Evolutionary conservation across 192 early-diverging fungal genomes (phyloP).

Genomic region (Spinellus fusiger): DNA sequence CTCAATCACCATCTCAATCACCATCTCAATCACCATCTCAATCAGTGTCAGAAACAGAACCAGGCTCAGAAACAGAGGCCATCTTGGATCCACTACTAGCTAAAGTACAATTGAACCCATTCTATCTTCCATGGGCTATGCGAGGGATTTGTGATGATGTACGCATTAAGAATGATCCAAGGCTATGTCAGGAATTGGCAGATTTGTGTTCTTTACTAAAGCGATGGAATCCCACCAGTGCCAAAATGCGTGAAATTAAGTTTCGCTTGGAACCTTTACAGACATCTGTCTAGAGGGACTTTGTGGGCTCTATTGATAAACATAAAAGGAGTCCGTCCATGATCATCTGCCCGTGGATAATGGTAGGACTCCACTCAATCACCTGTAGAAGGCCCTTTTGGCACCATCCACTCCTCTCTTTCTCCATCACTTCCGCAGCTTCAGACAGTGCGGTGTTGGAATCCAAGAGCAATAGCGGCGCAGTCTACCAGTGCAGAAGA

Average conservation of each 20-base stretch:
- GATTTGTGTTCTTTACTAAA: conserved; percentile 63
- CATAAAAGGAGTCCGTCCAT: no score
- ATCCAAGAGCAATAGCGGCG: no score
- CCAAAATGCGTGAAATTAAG: conserved; percentile 76
- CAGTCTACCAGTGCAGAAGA: no score
- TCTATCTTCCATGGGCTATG: conserved; percentile 89
- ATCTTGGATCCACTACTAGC: conserved; percentile 53
- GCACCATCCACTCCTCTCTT: no score
- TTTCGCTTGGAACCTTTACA: conserved; percentile 83
- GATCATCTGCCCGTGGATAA: no score
- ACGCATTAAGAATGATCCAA: conserved; percentile 43
- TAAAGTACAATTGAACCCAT: conserved; percentile 71
- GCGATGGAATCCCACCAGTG: conserved; percentile 73
- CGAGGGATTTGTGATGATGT: conserved; percentile 76
- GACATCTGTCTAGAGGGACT: background rate
- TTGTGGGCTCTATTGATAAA: no score
- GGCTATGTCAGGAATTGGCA: conserved; percentile 58
- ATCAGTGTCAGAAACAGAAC: background rate
- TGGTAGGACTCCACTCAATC: no score
- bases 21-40: no score
- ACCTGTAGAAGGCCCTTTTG: no score
- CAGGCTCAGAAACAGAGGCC: conserved; percentile 1
- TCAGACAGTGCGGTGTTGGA: no score
- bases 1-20: no score
- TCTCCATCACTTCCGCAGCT: no score